Evolutionary conservation across 305 asterid genomes (phyloP).

Genomic region (Solanum aculeatissimum): DNA sequence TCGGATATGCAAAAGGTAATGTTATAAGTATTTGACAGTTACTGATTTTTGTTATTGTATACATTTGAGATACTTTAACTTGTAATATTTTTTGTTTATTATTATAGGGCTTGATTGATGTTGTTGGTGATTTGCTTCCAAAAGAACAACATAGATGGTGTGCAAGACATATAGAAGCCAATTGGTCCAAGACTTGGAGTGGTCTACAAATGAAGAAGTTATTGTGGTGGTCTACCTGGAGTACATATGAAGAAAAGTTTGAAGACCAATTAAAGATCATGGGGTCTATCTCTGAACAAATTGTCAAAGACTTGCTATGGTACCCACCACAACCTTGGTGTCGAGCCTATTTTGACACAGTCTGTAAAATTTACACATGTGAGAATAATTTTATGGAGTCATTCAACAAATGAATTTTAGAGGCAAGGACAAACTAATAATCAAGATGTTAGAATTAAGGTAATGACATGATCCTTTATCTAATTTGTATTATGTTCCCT

Average conservation of each 20-base stretch:
- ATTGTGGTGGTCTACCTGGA: neutral
- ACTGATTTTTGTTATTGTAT: neutral
- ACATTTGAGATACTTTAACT: neutral
- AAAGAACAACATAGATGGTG: neutral
- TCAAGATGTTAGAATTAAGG: no score
- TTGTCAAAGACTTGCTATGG: neutral
- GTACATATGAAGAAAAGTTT: neutral
- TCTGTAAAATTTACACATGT: no score
- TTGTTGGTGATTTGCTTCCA: neutral
- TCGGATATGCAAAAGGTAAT: neutral
- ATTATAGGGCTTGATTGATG: neutral
- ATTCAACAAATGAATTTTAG: no score
- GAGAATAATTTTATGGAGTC: no score
- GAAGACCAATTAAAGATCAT: neutral
- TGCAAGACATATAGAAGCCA: neutral
- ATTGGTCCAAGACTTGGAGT: neutral
- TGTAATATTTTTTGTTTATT: neutral
- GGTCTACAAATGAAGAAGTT: neutral
- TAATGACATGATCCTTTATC: no score
- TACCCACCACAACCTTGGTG: neutral
- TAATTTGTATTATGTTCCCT: no score
- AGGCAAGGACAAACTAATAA: no score
- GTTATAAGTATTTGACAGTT: neutral
- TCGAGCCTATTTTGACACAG: no score
- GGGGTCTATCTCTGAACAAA: neutral